These are phyloP conservation scores for Conticribra guillardii DNA, from an alignment of 108 stramenopile species.

Conservation along the genomic window DNA sequence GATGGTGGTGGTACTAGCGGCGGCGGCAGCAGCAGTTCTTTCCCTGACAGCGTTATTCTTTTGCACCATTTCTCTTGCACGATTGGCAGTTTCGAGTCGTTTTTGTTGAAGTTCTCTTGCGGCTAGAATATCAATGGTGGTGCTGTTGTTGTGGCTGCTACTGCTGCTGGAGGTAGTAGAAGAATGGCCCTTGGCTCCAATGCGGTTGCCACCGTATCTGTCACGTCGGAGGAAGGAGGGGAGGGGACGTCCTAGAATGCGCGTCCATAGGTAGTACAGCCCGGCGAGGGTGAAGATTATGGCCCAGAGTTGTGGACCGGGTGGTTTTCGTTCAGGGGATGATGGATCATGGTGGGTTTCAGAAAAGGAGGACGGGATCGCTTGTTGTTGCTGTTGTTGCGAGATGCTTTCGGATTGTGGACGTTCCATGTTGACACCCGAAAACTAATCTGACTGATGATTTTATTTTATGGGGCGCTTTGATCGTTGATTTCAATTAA, in stretches of 20 bases:
- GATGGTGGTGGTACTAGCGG: too few relatives aligned
- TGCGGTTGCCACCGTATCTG: slow-evolving; percentile 6
- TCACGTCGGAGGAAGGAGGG: slow-evolving; percentile 2
- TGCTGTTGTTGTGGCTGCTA: too few relatives aligned
- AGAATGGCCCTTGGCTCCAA: slow-evolving; percentile 18
- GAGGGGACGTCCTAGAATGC: slow-evolving; percentile 27
- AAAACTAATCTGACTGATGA: too few relatives aligned
- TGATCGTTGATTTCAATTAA: too few relatives aligned
- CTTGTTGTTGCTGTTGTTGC: too few relatives aligned
- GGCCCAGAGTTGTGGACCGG: slow-evolving; percentile 46
- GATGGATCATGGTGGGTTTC: slow-evolving; percentile 2
- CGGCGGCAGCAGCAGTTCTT: not conserved
- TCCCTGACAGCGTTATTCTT: not conserved
- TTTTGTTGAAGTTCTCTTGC: slow-evolving; percentile 36
- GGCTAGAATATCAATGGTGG: slow-evolving; percentile 17
- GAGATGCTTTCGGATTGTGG: not conserved
- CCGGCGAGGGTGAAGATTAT: slow-evolving; percentile 20
- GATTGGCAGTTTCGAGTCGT: slow-evolving; percentile 18
- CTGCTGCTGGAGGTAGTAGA: not conserved
- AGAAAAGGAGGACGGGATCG: not conserved
- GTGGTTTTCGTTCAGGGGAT: slow-evolving; percentile 13
- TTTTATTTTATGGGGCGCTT: too few relatives aligned
- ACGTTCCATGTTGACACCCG: slow-evolving; percentile 1
- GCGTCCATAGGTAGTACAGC: slow-evolving; percentile 42
- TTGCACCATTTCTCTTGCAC: slow-evolving; percentile 15